These are phyloP conservation scores for Clavispora vitiphila DNA, from an alignment of 805 yeast genomes.

Conservation along the genomic window DNA sequence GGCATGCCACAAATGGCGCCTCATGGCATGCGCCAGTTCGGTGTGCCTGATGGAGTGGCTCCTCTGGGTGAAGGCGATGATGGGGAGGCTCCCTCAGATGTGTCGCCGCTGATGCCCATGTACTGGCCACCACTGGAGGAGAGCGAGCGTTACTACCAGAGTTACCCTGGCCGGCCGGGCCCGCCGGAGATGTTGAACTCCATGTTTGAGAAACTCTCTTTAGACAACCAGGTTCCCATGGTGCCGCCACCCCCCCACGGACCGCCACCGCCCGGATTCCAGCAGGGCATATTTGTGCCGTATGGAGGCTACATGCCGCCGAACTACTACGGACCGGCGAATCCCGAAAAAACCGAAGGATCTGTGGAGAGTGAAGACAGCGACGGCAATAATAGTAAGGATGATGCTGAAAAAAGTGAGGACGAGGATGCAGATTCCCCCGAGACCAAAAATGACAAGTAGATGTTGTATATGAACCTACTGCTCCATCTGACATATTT, in stretches of 20 bases:
- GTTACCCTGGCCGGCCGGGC: neutral
- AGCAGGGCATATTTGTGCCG: constrained; percentile 2
- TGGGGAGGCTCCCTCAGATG: neutral
- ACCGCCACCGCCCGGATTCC: neutral
- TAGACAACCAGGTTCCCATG: neutral
- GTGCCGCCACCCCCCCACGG: neutral
- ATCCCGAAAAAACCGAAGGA: neutral
- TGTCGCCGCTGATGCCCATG: neutral
- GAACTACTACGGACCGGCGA: neutral
- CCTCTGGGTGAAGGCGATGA: neutral
- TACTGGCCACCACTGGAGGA: neutral
- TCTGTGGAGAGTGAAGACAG: neutral
- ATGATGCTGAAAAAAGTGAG: neutral
- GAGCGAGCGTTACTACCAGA: neutral
- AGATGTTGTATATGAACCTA: neutral
- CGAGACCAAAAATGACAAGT: neutral
- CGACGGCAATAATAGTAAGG: neutral
- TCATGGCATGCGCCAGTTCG: constrained; percentile 4
- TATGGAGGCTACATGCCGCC: constrained; percentile 3
- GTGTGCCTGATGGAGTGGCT: neutral
- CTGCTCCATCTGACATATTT: neutral
- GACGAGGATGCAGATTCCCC: neutral
- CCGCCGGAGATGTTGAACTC: neutral
- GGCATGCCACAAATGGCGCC: constrained; percentile 6
- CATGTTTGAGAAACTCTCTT: constrained; percentile 1